phyloP scores from a whole-genome alignment of 768 basidiomycete species.

The Lentinus brumalis region DNA sequence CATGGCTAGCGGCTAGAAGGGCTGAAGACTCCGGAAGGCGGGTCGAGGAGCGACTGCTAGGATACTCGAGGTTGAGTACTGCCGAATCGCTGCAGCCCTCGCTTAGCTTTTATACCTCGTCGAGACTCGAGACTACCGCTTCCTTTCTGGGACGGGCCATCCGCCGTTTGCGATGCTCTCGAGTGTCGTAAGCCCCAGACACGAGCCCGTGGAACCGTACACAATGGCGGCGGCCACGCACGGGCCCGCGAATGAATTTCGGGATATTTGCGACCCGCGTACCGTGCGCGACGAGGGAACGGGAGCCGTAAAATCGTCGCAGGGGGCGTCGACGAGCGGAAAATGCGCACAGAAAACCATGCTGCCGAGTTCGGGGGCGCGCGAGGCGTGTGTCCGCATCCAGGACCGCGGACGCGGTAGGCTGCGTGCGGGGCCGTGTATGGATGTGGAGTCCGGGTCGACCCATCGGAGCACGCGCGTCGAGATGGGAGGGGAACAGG shows the following conservation, averaged over 20 bases:
- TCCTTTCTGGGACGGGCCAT: background rate
- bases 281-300: background rate
- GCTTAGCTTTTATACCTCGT: background rate
- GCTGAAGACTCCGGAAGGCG: background rate
- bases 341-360: background rate
- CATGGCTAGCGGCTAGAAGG: background rate
- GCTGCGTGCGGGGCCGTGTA: background rate
- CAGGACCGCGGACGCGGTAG: background rate
- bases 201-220: background rate
- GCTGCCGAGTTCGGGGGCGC: background rate
- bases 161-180: background rate
- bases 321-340: background rate
- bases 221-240: background rate
- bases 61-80: constrained; percentile 3
- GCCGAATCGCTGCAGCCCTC: background rate
- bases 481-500: background rate
- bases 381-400: background rate
- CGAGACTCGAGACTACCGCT: background rate
- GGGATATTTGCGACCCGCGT: background rate
- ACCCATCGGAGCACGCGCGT: background rate
- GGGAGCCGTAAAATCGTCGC: background rate
- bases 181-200: background rate
- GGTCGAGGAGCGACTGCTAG: background rate
- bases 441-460: background rate
- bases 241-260: background rate